phyloP scores from a whole-genome alignment of 495 filamentous ascomycete species.

The Trichoderma erinaceum region DNA sequence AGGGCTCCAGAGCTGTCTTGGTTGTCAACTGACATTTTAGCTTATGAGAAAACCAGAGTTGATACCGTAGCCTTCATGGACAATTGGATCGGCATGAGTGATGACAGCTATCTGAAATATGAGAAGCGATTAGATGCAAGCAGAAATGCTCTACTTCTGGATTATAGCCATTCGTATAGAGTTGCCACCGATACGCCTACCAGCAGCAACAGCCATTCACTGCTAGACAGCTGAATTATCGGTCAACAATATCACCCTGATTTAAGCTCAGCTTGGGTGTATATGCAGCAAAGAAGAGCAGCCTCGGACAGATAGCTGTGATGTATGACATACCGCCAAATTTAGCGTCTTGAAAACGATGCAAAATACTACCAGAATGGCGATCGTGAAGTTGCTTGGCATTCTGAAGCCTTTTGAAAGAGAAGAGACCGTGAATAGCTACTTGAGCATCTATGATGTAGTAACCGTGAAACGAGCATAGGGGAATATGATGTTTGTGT shows the following conservation, averaged over 20 bases:
- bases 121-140: not conserved
- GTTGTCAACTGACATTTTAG: constrained; percentile 8
- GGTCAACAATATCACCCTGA: not conserved
- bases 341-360: not conserved
- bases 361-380: not conserved
- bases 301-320: not conserved
- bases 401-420: too few relatives aligned
- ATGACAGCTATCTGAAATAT: not conserved
- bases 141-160: not conserved
- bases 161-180: not conserved
- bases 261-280: not conserved
- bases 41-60: not conserved
- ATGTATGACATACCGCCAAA: not conserved
- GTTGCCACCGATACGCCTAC: not conserved
- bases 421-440: too few relatives aligned
- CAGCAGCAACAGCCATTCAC: not conserved
- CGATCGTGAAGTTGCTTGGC: not conserved
- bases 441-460: too few relatives aligned
- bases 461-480: too few relatives aligned
- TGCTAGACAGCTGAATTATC: not conserved
- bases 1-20: not conserved
- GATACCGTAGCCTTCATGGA: not conserved
- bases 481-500: too few relatives aligned
- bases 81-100: not conserved
- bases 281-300: not conserved